Base-by-base conservation (phyloP, 176 grass and related monocot genomes). In the Oryza officinalis region DNA sequence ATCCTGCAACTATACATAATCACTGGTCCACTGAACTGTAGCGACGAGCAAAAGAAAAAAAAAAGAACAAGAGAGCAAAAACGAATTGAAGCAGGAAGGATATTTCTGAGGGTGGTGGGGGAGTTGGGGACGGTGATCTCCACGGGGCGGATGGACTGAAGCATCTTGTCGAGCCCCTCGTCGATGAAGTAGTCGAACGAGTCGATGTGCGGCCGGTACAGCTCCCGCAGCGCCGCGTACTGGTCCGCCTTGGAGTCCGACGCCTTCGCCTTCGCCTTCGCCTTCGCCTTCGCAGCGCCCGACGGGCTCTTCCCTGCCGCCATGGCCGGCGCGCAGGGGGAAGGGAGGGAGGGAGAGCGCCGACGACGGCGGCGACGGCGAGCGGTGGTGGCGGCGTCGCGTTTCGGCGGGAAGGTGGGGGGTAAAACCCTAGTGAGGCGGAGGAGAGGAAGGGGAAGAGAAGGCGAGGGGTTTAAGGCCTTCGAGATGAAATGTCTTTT, bases 111-210 rank as follows among this genome's bases (percentile, higher is more conserved):
- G n/a, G 54, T 91, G 46, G 22, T 74, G 25, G 59, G 77, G 27
- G 85, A 84, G 72, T 76, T 71, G 81, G 84, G 92, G 22, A 91
- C 82, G 26, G 3, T 35, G 26, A 95, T 91, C 74, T 93, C 95
- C 6, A 87, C 15, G 67, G 95, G 71, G 3, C 88, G 88, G 80
- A 94, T 86, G 64, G 86, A 80, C 9, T 75, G 6, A 45, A 93
- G 63, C 35, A 88, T 88, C 72, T 91, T 86, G 47, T 98, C 87
- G 52, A 98, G 87, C 13, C 95, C 92, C 35, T 90, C 59, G 8
- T 98, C 95, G 67, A 98, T 40, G 80, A 98, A 93, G 75, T 90
- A 90, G 74, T 98, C 80, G 63, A 95, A 98, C 18, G 89, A 95
- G 63, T 98, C 93, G 59, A 98, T 57, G 71, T 95, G 96, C 50